phyloP scores from a whole-genome alignment of 75 land plant genomes.

The Chamaecyparis obtusa region DNA sequence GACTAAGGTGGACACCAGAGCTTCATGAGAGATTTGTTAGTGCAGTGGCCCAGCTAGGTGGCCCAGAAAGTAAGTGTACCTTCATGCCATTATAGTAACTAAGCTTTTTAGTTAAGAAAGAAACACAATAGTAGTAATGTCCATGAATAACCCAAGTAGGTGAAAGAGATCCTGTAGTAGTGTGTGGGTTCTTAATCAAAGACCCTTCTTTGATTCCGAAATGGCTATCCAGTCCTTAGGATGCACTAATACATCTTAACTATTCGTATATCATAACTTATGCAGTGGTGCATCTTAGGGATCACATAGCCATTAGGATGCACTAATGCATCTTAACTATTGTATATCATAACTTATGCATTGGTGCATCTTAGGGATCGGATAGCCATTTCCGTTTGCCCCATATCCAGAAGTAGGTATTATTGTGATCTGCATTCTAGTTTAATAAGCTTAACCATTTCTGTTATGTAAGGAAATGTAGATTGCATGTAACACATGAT shows the following conservation, averaged over 20 bases:
- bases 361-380: too few species aligned
- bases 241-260: too few species aligned
- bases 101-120: background rate
- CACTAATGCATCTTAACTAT: too few species aligned
- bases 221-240: too few species aligned
- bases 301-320: too few species aligned
- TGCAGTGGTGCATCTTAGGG: too few species aligned
- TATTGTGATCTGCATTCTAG: background rate
- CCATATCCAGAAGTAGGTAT: background rate
- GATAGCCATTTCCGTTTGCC: background rate
- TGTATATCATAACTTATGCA: too few species aligned
- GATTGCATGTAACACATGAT: background rate
- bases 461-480: background rate
- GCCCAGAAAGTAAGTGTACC: conserved; percentile 28
- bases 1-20: conserved; percentile 31
- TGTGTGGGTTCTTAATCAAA: background rate
- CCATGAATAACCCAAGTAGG: background rate
- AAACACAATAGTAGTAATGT: background rate
- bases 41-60: conserved; percentile 33
- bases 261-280: too few species aligned
- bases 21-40: conserved; percentile 30
- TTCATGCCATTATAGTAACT: background rate
- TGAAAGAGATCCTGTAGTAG: background rate
- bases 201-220: too few species aligned
- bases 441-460: background rate